Evolutionary conservation across 345 rosid species (phyloP).

Genomic region (Populus alba): DNA sequence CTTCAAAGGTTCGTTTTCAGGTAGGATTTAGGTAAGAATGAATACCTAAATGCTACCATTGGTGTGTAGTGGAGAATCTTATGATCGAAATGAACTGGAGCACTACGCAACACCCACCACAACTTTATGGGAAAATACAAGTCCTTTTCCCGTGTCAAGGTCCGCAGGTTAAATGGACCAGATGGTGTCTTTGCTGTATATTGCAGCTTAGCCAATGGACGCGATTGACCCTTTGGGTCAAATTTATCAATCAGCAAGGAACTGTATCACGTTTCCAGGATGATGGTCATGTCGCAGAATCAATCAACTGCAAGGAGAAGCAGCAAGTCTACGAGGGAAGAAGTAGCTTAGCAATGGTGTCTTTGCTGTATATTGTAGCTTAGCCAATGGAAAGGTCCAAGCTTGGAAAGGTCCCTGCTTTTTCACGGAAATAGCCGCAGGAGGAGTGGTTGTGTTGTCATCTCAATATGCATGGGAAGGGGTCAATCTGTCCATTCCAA

Average conservation of each 20-base stretch:
- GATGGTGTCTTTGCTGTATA: background rate
- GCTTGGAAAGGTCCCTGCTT: background rate
- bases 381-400: background rate
- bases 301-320: background rate
- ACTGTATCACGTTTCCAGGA: background rate
- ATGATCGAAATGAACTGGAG: background rate
- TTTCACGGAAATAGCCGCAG: background rate
- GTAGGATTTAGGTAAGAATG: background rate
- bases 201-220: background rate
- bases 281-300: background rate
- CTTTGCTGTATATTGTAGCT: no score
- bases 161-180: background rate
- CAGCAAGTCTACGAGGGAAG: background rate
- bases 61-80: constrained; percentile 35
- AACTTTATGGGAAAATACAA: background rate
- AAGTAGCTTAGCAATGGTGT: background rate
- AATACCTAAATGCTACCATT: constrained; percentile 3
- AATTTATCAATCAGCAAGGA: background rate
- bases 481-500: background rate
- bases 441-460: background rate
- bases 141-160: background rate
- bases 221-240: background rate
- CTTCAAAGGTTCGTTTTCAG: background rate
- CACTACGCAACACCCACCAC: constrained; percentile 5
- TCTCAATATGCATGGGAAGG: no score